phyloP scores from a whole-genome alignment of 2,329 filamentous ascomycete species.

The Trichoderma simmonsii region DNA sequence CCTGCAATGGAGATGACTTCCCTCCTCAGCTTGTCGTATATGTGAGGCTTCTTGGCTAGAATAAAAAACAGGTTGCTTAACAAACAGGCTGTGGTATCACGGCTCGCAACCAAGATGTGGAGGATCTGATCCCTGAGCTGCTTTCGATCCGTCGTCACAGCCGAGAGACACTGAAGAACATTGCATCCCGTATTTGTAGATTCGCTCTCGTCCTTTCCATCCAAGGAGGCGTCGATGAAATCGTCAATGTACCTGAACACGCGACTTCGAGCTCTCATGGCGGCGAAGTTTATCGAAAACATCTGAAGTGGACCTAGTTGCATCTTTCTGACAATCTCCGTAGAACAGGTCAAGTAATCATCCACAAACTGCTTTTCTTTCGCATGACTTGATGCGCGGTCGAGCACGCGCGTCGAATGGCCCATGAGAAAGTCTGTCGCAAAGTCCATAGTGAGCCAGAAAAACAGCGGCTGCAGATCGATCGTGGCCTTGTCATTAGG shows the following conservation, averaged over 20 bases:
- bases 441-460: slow-evolving; percentile 46
- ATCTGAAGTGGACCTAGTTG: slow-evolving; percentile 33
- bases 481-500: slow-evolving; percentile 26
- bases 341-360: slow-evolving; percentile 35
- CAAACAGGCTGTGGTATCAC: slow-evolving; percentile 46
- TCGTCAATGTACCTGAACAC: slow-evolving; percentile 41
- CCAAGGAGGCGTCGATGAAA: slow-evolving; percentile 41
- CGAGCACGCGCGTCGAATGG: slow-evolving; percentile 26
- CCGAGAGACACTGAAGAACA: slow-evolving; percentile 51
- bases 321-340: slow-evolving; percentile 32
- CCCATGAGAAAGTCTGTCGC: slow-evolving; percentile 49
- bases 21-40: slow-evolving; percentile 45
- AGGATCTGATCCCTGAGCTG: slow-evolving; percentile 42
- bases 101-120: slow-evolving; percentile 43
- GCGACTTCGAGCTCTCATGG: slow-evolving; percentile 29
- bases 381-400: slow-evolving; percentile 20
- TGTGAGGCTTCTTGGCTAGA: slow-evolving; percentile 38
- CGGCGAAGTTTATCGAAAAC: slow-evolving; percentile 28
- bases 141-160: slow-evolving; percentile 40
- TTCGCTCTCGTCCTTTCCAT: slow-evolving; percentile 19
- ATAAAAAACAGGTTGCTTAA: slow-evolving; percentile 44
- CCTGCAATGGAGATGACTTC: slow-evolving; percentile 37
- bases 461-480: slow-evolving; percentile 47
- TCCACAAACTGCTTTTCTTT: slow-evolving; percentile 36
- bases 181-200: slow-evolving; percentile 35